Conservation (phyloP, 352 stramenopile species). For the Blastocystis hominis region DNA sequence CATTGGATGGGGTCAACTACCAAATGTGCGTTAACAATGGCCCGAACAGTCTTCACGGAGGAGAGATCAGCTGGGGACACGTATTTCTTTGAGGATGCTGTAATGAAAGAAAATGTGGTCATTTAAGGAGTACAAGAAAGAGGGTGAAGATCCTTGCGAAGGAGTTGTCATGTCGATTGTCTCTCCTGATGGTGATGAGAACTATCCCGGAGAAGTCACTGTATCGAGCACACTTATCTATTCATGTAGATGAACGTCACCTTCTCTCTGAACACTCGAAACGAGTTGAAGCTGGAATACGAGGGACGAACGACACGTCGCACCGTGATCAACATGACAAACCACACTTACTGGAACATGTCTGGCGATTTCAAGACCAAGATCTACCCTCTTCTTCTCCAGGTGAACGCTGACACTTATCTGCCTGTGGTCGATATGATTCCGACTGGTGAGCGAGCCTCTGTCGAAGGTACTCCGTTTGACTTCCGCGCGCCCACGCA, state of each 20-base stretch:
- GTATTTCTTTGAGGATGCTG: neutral
- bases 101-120: slow-evolving; percentile 19
- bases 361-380: slow-evolving; percentile 45
- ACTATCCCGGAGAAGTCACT: slow-evolving; percentile 57
- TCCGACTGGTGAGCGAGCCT: slow-evolving; percentile 53
- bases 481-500: slow-evolving; percentile 49
- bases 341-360: slow-evolving; percentile 62
- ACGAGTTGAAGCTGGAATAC: slow-evolving; percentile 57
- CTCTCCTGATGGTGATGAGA: slow-evolving; percentile 53
- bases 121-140: slow-evolving; percentile 37
- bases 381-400: slow-evolving; percentile 57
- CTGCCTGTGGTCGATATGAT: slow-evolving; percentile 58
- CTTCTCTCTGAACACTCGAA: slow-evolving; percentile 41
- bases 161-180: slow-evolving; percentile 13
- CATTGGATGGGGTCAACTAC: slow-evolving; percentile 16
- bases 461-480: slow-evolving; percentile 55
- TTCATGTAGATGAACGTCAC: slow-evolving; percentile 39
- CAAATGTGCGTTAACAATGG: slow-evolving; percentile 49
- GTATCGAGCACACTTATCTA: neutral
- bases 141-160: neutral
- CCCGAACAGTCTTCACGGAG: slow-evolving; percentile 50
- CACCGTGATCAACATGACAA: slow-evolving; percentile 61
- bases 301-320: slow-evolving; percentile 31
- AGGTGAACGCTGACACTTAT: slow-evolving; percentile 57
- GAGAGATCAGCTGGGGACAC: slow-evolving; percentile 6